phyloP scores from a whole-genome alignment of 2,329 filamentous ascomycete species.

The Fusarium transvaalense region DNA sequence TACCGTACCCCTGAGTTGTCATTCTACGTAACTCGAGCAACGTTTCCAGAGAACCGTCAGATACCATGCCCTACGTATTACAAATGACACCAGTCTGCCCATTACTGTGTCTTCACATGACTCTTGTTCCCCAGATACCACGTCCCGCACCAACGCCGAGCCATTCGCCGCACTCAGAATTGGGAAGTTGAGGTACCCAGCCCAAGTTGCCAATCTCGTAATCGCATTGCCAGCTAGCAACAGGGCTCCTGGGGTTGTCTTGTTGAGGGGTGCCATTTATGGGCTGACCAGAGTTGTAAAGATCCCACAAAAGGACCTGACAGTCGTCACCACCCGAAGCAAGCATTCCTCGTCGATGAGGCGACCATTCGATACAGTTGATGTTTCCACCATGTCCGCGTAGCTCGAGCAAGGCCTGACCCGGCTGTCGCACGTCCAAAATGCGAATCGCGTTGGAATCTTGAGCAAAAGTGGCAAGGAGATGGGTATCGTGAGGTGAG shows the following conservation, averaged over 20 bases:
- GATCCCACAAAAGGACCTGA: slow-evolving; percentile 92
- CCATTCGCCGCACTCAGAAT: slow-evolving; percentile 82
- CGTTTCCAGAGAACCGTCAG: slow-evolving; percentile 14
- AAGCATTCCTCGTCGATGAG: slow-evolving; percentile 84
- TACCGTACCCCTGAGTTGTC: slow-evolving; percentile 41
- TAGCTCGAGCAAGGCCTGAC: slow-evolving; percentile 92
- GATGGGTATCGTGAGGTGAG: slow-evolving; percentile 93
- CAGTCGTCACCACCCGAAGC: slow-evolving; percentile 94
- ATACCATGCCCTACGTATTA: slow-evolving; percentile 17
- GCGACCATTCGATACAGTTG: slow-evolving; percentile 97
- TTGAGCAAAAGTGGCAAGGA: slow-evolving; percentile 96
- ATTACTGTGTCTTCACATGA: slow-evolving; percentile 48
- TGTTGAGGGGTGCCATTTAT: slow-evolving; percentile 64
- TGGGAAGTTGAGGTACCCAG: slow-evolving; percentile 81
- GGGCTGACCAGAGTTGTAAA: slow-evolving; percentile 72
- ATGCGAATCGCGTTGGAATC: slow-evolving; percentile 95
- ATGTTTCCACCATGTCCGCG: slow-evolving; percentile 87
- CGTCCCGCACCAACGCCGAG: slow-evolving; percentile 84
- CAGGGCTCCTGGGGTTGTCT: slow-evolving; percentile 74
- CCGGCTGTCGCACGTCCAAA: slow-evolving; percentile 94
- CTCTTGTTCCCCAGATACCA: slow-evolving; percentile 81
- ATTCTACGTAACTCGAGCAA: slow-evolving; percentile 45
- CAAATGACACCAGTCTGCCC: slow-evolving; percentile 34
- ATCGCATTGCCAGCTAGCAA: slow-evolving; percentile 85
- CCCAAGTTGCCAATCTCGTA: slow-evolving; percentile 88